Percentiles rank a stretch among this genome's conserved stretches.
Conservation (phyloP, 345 rosid species). For the Luvunga scandens region DNA sequence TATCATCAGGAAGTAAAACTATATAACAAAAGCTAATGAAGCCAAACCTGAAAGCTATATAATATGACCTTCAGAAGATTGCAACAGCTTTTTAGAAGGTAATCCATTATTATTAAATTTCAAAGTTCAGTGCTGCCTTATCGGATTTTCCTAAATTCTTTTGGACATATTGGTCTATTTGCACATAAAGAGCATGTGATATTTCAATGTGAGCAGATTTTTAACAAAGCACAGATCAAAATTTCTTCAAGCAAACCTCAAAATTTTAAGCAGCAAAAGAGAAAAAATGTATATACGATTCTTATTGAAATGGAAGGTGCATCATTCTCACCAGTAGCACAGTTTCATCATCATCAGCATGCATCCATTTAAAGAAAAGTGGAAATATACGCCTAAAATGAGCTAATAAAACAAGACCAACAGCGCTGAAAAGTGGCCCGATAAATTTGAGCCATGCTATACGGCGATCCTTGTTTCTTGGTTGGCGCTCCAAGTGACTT, state of each 20-base stretch:
- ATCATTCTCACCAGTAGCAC: conserved; percentile 58
- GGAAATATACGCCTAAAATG: conserved; percentile 78
- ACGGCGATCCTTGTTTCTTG: conserved; percentile 63
- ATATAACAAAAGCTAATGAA: not conserved
- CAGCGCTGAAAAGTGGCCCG: conserved; percentile 60
- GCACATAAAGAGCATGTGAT: not conserved
- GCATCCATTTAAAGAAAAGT: conserved; percentile 85
- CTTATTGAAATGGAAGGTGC: not conserved
- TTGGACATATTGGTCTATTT: not conserved
- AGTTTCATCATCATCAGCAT: conserved; percentile 78
- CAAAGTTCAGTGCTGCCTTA: not conserved
- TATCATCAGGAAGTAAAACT: not conserved
- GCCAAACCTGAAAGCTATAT: not conserved
- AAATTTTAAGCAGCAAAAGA: not conserved
- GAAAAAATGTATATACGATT: not conserved
- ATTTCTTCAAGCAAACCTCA: not conserved
- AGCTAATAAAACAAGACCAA: conserved; percentile 70
- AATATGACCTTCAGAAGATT: not conserved
- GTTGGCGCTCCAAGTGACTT: conserved; percentile 86
- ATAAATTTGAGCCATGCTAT: conserved; percentile 62
- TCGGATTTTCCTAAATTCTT: not conserved
- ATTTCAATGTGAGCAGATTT: not conserved
- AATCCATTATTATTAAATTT: not conserved
- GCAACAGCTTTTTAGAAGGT: not conserved
- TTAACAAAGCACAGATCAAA: not conserved